phyloP scores from a whole-genome alignment of 176 grass and related monocot species.

The Carex pumila region DNA sequence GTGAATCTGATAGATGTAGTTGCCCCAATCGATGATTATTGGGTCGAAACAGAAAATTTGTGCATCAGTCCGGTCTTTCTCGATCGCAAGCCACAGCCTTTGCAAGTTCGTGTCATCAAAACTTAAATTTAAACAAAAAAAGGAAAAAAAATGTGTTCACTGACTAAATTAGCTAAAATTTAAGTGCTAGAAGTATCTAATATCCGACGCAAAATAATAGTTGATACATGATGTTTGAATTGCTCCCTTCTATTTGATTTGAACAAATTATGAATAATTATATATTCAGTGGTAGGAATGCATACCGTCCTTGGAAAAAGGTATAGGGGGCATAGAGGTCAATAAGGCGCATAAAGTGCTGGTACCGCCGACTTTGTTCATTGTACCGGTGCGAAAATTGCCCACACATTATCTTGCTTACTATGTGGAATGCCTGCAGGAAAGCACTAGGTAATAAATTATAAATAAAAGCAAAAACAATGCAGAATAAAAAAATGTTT shows the following conservation, averaged over 20 bases:
- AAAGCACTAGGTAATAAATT: neutral
- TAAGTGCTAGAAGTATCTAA: too few relatives aligned
- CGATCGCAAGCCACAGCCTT: slow-evolving; percentile 11
- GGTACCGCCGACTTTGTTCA: slow-evolving; percentile 30
- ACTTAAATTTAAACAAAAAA: neutral
- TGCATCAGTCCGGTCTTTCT: neutral
- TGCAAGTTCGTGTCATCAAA: slow-evolving; percentile 35
- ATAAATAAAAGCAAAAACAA: neutral
- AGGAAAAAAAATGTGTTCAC: neutral
- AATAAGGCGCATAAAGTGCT: slow-evolving; percentile 47
- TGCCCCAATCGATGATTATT: slow-evolving; percentile 21
- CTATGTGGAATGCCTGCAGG: slow-evolving; percentile 27
- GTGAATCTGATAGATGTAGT: slow-evolving; percentile 19
- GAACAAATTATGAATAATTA: slow-evolving; percentile 13
- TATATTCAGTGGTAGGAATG: neutral
- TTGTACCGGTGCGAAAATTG: neutral
- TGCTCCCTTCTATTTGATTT: neutral
- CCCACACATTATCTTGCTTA: slow-evolving; percentile 14
- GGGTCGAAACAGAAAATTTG: slow-evolving; percentile 23
- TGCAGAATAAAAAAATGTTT: too few relatives aligned
- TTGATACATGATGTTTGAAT: neutral
- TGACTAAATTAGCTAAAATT: too few relatives aligned
- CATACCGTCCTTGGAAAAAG: slow-evolving; percentile 45
- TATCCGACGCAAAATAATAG: neutral
- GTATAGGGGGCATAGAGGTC: slow-evolving; percentile 52